Evolutionary conservation across 1,284 basidiomycete species (phyloP).

Genomic region (Hymenochaete sp.): DNA sequence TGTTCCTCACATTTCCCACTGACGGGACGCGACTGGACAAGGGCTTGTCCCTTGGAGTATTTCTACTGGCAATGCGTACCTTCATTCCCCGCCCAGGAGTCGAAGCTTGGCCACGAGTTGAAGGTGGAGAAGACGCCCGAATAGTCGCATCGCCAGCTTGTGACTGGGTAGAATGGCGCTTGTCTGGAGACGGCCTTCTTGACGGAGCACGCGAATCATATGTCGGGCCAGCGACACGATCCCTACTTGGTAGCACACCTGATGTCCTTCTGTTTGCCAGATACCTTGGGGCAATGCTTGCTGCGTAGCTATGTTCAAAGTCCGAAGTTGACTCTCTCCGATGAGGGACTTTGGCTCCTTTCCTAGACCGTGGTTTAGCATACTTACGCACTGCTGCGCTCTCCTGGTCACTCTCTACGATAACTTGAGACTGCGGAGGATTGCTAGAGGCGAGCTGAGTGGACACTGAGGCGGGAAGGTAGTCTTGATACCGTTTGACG

Average conservation of each 20-base stretch:
- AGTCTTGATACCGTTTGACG: constrained; percentile 76
- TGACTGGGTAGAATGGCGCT: constrained; percentile 37
- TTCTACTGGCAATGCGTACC: constrained; percentile 3
- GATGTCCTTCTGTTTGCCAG: constrained; percentile 43
- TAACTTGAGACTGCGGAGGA: constrained; percentile 44
- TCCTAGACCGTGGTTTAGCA: constrained; percentile 39
- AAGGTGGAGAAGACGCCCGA: constrained; percentile 36
- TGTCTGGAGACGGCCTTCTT: constrained; percentile 63
- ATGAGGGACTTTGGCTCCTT: constrained; percentile 32
- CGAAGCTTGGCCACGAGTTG: constrained; percentile 22
- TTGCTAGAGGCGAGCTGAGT: constrained; percentile 63
- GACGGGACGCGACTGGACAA: constrained; percentile 35
- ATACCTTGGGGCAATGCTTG: constrained; percentile 72
- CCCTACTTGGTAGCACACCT: constrained; percentile 33
- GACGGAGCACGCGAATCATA: constrained; percentile 54
- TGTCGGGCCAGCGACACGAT: constrained; percentile 42
- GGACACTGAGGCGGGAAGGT: constrained; percentile 60
- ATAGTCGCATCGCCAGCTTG: no score
- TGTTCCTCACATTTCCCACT: constrained; percentile 35
- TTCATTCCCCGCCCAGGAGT: constrained; percentile 19
- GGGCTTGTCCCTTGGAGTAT: constrained; percentile 39
- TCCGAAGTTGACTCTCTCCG: constrained; percentile 68
- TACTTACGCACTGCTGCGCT: constrained; percentile 32
- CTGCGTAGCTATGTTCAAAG: constrained; percentile 82
- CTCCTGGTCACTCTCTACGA: constrained; percentile 60